Evolutionary conservation across 2,329 filamentous ascomycete species (phyloP).

Genomic region (Hysterium pulicare): DNA sequence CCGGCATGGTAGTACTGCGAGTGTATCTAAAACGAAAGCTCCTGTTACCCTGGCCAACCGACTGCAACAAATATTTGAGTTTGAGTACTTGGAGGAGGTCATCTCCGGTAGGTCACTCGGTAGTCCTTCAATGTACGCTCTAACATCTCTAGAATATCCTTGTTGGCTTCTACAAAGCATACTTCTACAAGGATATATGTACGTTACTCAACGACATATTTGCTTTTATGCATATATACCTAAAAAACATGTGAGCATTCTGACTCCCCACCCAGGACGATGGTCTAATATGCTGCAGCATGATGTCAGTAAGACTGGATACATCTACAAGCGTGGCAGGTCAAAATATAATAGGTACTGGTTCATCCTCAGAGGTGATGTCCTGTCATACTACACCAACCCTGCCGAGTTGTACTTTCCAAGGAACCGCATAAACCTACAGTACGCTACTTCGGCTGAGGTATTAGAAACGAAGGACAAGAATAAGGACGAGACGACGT

Average conservation of each 20-base stretch:
- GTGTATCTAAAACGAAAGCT: slow-evolving; percentile 16
- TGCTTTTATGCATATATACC: slow-evolving; percentile 98
- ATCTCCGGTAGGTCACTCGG: slow-evolving; percentile 60
- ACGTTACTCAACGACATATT: slow-evolving; percentile 87
- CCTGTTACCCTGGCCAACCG: slow-evolving; percentile 64
- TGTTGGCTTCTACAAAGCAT: slow-evolving; percentile 93
- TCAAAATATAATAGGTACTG: slow-evolving; percentile 90
- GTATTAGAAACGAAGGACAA: slow-evolving; percentile 67
- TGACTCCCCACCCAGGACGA: not conserved
- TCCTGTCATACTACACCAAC: slow-evolving; percentile 83
- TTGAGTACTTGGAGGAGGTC: slow-evolving; percentile 77
- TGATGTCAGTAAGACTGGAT: slow-evolving; percentile 75
- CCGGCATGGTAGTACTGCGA: slow-evolving; percentile 21
- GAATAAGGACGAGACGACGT: slow-evolving; percentile 68
- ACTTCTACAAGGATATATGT: slow-evolving; percentile 89
- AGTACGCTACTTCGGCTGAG: slow-evolving; percentile 85
- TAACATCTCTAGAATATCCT: slow-evolving; percentile 66
- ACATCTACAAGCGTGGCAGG: slow-evolving; percentile 82
- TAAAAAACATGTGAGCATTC: slow-evolving; percentile 70
- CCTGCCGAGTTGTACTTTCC: slow-evolving; percentile 87
- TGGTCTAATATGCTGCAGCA: slow-evolving; percentile 24
- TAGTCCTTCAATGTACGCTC: not conserved
- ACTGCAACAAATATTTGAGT: slow-evolving; percentile 65
- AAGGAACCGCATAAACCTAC: slow-evolving; percentile 83
- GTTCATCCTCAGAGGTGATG: slow-evolving; percentile 89